Percentiles rank a stretch among this genome's conserved stretches.
Conservation (phyloP, 208 protist genomes). For the Ichthyophonus hoferi region DNA sequence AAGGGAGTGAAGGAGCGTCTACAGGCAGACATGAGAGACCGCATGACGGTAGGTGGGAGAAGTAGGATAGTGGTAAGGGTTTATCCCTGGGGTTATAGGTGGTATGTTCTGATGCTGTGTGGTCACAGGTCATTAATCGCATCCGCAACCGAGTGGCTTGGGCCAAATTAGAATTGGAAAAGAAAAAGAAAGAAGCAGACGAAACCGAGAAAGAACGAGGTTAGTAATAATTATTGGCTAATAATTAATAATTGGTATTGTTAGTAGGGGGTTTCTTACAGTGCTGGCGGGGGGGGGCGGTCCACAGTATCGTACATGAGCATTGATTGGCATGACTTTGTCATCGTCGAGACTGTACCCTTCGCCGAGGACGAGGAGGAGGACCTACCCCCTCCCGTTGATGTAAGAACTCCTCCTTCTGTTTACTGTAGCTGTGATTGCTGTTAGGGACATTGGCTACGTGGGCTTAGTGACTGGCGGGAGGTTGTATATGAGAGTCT, state of each 20-base stretch:
- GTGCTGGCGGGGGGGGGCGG: not conserved
- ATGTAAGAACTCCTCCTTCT: not conserved
- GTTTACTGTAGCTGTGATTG: not conserved
- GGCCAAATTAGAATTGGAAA: not conserved
- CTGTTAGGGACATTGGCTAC: no score
- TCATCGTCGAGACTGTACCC: conserved; percentile 32
- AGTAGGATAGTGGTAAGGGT: not conserved
- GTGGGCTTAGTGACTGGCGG: no score
- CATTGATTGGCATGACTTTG: conserved; percentile 44
- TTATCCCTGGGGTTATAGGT: not conserved
- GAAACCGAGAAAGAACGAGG: not conserved
- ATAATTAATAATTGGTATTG: no score
- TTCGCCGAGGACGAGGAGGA: conserved; percentile 17
- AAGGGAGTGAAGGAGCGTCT: conserved; percentile 16
- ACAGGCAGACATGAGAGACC: not conserved
- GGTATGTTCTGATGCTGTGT: no score
- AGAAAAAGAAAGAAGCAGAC: not conserved
- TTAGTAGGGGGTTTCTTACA: no score
- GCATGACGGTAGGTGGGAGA: not conserved
- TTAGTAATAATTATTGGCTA: no score
- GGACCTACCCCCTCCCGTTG: conserved; percentile 18
- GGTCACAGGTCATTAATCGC: not conserved
- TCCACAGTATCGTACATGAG: not conserved
- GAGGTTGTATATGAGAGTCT: no score
- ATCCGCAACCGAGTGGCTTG: not conserved